Evolutionary conservation across 139 green algal species (phyloP).

Genomic region (Raphidocelis subcapitata): DNA sequence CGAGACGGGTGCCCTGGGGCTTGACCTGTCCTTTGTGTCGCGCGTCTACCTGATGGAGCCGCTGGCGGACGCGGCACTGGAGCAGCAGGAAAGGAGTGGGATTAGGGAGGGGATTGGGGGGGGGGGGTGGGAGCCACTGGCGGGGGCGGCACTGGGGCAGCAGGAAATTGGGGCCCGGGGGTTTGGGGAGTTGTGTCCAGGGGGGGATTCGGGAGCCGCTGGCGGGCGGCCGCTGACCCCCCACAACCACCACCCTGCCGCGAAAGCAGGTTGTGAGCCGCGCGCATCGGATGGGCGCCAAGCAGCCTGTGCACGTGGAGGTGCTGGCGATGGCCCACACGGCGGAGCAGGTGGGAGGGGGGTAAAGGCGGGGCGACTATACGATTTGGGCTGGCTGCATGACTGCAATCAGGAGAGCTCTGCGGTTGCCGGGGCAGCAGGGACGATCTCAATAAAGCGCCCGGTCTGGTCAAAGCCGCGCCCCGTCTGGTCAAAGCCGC

Average conservation of each 20-base stretch:
- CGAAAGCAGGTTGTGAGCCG: constrained; percentile 69
- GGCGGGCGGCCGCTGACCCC: not conserved
- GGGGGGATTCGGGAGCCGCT: not conserved
- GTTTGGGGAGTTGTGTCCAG: not conserved
- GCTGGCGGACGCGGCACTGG: constrained; percentile 70
- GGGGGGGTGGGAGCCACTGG: not conserved
- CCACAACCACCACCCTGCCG: not conserved
- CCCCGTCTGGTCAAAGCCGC: too few relatives aligned
- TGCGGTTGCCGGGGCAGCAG: not conserved
- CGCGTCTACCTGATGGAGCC: constrained; percentile 96
- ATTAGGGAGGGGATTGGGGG: constrained; percentile 58
- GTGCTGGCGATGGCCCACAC: constrained; percentile 80
- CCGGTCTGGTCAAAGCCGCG: too few relatives aligned
- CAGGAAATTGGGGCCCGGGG: not conserved
- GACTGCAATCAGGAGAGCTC: too few relatives aligned
- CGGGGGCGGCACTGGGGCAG: not conserved
- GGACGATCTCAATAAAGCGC: too few relatives aligned
- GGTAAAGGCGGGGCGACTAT: not conserved
- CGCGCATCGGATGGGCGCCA: constrained; percentile 86
- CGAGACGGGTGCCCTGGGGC: constrained; percentile 66
- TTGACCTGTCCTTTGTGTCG: constrained; percentile 89
- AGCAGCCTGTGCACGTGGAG: constrained; percentile 67
- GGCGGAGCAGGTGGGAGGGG: constrained; percentile 69
- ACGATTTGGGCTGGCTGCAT: not conserved
- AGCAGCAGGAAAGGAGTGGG: constrained; percentile 74